Evolutionary conservation across 305 asterid genomes (phyloP), one percentile per base, ranked within the genome.

Genomic region (Ilex paraguariensis): DNA sequence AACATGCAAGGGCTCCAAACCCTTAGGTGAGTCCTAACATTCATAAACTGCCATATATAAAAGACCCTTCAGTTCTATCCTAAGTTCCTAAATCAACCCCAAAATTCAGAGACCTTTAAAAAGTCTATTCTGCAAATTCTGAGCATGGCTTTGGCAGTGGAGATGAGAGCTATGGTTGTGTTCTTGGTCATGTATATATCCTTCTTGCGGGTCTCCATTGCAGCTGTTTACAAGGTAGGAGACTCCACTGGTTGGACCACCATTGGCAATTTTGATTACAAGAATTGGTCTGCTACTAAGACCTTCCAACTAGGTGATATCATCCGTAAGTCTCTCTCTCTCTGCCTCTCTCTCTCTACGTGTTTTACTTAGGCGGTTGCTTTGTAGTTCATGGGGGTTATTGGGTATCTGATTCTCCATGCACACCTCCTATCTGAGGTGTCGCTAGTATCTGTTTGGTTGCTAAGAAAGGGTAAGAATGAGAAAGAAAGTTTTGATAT

Each of bases 221-320:
- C 87, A 21, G 88, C 44, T 21, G 84, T 84, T 7, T 72, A 91
- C 46, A 86, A 74, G 64, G 98, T 91, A 50, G 98, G 98, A 66
- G 98, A 81, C 36, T 75, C 85, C n/a, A 82, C 91, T 53, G 98
- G 98, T 5, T 91, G 98, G 98, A 91, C 96, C 10, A 91, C 86
- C 51, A 80, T 88, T 58, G 95, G 94, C 46, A 83, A 83, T 69
- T 82, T 88, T 51, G 86, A 91, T 71, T 91, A 88, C 76, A 83
- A 74, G 73, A 65, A 60, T 2, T 91, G 98, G 98, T 78, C 95
- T 71, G 68, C 74, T n/a, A 57, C 69, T 3, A 88, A 84, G 69
- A 77, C 73, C 64, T 91, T 91, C 63, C 76, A 58, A 59, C 17
- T 86, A 62, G 95, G 91, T 57, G 96, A 91, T 63, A 17, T 73